Evolutionary conservation across 1,284 basidiomycete species (phyloP), one percentile per base, ranked within the genome.

Genomic region (Microbotryum silenes-acaulis): DNA sequence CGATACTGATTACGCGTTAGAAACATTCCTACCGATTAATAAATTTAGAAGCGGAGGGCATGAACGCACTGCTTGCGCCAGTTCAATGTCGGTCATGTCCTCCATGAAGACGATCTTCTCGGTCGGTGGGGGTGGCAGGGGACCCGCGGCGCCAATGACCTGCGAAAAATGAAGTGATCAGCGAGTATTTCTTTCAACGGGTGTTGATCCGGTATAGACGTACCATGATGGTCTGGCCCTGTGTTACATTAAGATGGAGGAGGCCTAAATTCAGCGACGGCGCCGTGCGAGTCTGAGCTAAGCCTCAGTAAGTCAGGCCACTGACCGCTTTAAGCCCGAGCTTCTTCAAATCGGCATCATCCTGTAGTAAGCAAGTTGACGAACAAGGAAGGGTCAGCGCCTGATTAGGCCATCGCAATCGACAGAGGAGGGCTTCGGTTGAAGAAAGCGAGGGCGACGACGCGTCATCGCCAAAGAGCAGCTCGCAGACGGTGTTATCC

Each of bases 81-180:
- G 78, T 68, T 88, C 83, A 8, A 81, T 77, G 59, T 92, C 89
- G 57, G 87, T 84, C 87, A 96, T 87, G 77, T 97, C 92, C 85
- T 79, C 80, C 50, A 77, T 73, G 76, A 97, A 97, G 27, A 89
- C 83, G 46, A 86, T 78, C 0, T 85, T 85, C 54, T 87, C 83
- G 51, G 81, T 76, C 4, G 94, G 94, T 0, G 90, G 85, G 73
- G 89, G 87, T 10, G 93, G 94, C 1, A 97, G 81, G 64, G 91
- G 88, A 10, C 89, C 91, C 1, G 92, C 90, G 3, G 90, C 85
- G 45, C 96, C 96, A 72, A 97, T 89, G 42, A 94, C 89, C 83
- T 71, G 64, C 3, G 37, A 4, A 31, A 29, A 33, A 29, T 42
- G 25, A 18, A 14, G 52, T 48, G 29, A 57, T 50, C 14, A 18